These are phyloP conservation scores for Phialophora verrucosa DNA, from an alignment of 2,329 filamentous ascomycete genomes.

Conservation along the genomic window DNA sequence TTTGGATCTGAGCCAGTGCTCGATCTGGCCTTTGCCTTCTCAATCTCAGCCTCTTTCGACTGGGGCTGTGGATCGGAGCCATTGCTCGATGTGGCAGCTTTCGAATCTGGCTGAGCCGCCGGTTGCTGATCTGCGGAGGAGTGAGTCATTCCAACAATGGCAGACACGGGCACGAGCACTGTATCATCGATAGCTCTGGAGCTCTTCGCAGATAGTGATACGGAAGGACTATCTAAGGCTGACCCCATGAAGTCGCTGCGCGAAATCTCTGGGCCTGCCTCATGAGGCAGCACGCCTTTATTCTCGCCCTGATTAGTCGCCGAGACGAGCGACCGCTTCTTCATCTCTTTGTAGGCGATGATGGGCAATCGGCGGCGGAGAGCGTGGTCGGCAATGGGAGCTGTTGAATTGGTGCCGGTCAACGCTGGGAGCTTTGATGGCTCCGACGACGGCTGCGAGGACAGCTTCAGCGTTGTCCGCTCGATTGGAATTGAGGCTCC, in stretches of 20 bases:
- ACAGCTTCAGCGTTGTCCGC: background rate
- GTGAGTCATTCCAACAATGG: background rate
- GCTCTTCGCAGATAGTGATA: background rate
- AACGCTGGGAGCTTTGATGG: background rate
- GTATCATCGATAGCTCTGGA: background rate
- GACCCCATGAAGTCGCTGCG: background rate
- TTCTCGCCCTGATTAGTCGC: too few relatives aligned
- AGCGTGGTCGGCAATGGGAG: background rate
- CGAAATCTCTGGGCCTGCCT: background rate
- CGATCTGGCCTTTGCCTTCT: background rate
- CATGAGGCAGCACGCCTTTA: background rate
- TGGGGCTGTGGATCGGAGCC: background rate
- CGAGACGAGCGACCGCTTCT: background rate
- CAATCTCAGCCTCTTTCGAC: background rate
- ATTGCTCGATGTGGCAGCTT: background rate
- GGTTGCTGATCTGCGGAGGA: background rate
- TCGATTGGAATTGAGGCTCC: background rate
- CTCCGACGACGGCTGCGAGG: background rate
- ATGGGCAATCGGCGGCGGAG: background rate
- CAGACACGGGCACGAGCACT: background rate
- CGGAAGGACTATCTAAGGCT: too few relatives aligned
- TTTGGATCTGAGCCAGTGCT: background rate
- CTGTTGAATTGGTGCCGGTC: background rate
- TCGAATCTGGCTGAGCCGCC: background rate
- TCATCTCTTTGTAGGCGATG: background rate